A percentile compares a stretch with the other conserved stretches of the same genome.
Conservation (phyloP, 2,329 filamentous ascomycete species). For the Pseudogymnoascus sp. region DNA sequence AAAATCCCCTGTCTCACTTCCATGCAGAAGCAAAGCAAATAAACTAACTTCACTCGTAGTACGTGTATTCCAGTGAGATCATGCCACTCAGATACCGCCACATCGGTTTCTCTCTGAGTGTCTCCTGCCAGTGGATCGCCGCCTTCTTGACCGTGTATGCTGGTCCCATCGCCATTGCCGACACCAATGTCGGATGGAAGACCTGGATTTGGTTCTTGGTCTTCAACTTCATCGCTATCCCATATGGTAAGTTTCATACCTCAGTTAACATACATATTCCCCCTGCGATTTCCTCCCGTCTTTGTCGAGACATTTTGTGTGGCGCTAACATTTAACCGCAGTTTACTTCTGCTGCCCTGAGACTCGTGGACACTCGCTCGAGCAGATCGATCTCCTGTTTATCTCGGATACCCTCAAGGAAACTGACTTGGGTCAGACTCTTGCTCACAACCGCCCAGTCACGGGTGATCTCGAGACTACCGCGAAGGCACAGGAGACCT, state of each 20-base stretch:
- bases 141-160: conserved; percentile 32
- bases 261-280: neutral
- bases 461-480: conserved; percentile 3
- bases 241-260: conserved; percentile 12
- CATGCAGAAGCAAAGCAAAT: neutral
- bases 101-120: conserved; percentile 28
- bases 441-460: neutral
- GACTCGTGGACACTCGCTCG: conserved; percentile 25
- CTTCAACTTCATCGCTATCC: conserved; percentile 29
- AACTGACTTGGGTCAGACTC: neutral
- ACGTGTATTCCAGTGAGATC: conserved; percentile 30
- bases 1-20: neutral
- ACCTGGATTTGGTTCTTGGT: conserved; percentile 30
- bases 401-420: neutral
- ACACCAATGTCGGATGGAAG: conserved; percentile 28
- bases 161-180: conserved; percentile 28
- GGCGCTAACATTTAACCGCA: conserved; percentile 24
- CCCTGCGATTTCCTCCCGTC: neutral
- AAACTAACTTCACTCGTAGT: conserved; percentile 16
- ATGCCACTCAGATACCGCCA: conserved; percentile 32
- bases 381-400: conserved; percentile 16
- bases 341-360: conserved; percentile 27
- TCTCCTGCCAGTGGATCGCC: conserved; percentile 30
- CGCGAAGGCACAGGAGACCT: neutral
- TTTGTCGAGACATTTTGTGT: neutral